phyloP scores from a whole-genome alignment of 164 flowering plant species.

The Sedum album region DNA sequence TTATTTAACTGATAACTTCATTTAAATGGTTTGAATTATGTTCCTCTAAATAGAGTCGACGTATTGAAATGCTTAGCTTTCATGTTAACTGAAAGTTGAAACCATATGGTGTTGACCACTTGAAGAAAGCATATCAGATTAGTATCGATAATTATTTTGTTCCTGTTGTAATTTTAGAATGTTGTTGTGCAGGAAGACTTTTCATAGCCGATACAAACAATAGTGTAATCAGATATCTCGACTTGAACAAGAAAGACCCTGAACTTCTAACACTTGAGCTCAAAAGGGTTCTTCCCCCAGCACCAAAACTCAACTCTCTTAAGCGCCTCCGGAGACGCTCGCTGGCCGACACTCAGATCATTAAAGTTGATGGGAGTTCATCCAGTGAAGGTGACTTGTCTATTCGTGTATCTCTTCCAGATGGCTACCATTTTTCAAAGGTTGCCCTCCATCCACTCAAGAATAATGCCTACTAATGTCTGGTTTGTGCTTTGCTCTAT shows the following conservation, averaged over 20 bases:
- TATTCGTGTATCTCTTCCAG: constrained; percentile 61
- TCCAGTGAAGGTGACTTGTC: constrained; percentile 56
- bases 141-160: background rate
- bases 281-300: constrained; percentile 82
- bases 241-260: constrained; percentile 42
- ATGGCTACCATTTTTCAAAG: constrained; percentile 94
- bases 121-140: background rate
- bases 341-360: constrained; percentile 40
- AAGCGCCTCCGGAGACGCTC: constrained; percentile 72
- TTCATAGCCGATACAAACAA: constrained; percentile 89
- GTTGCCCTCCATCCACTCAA: constrained; percentile 24
- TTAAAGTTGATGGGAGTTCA: constrained; percentile 46
- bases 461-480: background rate
- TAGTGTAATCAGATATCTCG: constrained; percentile 62
- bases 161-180: constrained; percentile 4
- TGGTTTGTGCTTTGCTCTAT: background rate
- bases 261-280: constrained; percentile 66
- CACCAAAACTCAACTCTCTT: constrained; percentile 51
- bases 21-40: background rate
- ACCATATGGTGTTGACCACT: no score
- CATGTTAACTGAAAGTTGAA: background rate
- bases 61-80: background rate
- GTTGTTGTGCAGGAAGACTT: constrained; percentile 53
- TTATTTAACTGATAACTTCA: no score
- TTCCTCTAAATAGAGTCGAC: background rate